Evolutionary conservation across 768 basidiomycete species (phyloP).

Genomic region (Lactarius psammicola): DNA sequence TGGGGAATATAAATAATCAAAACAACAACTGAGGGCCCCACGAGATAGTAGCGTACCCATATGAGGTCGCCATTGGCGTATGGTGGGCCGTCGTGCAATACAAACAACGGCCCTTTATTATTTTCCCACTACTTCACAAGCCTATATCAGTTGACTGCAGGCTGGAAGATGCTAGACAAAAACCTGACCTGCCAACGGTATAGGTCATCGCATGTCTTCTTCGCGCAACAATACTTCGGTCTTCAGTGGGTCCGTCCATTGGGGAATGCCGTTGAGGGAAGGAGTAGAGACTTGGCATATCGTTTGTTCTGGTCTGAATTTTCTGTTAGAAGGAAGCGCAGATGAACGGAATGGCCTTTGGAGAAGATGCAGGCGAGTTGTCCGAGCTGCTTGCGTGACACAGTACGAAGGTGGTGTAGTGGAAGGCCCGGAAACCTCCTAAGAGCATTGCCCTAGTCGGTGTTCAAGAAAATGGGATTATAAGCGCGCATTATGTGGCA

Average conservation of each 20-base stretch:
- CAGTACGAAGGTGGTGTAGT: background rate
- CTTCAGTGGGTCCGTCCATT: slow-evolving; percentile 64
- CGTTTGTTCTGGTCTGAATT: slow-evolving; percentile 34
- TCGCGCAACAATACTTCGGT: slow-evolving; percentile 57
- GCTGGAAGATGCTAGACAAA: slow-evolving; percentile 10
- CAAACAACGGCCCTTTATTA: slow-evolving; percentile 65
- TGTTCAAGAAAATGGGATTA: background rate
- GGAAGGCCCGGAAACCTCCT: background rate
- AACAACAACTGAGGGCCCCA: background rate
- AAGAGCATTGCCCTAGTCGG: slow-evolving; percentile 2
- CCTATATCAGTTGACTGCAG: slow-evolving; percentile 3
- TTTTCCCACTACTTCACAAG: slow-evolving; percentile 54
- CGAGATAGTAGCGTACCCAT: slow-evolving; percentile 59
- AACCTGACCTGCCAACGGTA: slow-evolving; percentile 75
- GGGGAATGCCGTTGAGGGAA: slow-evolving; percentile 79
- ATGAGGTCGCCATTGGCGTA: slow-evolving; percentile 97
- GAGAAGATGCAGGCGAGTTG: background rate
- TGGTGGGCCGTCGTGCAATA: slow-evolving; percentile 94
- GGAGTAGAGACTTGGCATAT: slow-evolving; percentile 63
- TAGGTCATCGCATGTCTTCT: slow-evolving; percentile 66
- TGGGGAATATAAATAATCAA: background rate
- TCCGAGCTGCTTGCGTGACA: background rate
- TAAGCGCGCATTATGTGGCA: background rate
- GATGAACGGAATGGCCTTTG: slow-evolving; percentile 1
- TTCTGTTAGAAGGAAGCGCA: background rate